Conservation (phyloP, 2,329 filamentous ascomycete species). For the Phialophora tarda region DNA sequence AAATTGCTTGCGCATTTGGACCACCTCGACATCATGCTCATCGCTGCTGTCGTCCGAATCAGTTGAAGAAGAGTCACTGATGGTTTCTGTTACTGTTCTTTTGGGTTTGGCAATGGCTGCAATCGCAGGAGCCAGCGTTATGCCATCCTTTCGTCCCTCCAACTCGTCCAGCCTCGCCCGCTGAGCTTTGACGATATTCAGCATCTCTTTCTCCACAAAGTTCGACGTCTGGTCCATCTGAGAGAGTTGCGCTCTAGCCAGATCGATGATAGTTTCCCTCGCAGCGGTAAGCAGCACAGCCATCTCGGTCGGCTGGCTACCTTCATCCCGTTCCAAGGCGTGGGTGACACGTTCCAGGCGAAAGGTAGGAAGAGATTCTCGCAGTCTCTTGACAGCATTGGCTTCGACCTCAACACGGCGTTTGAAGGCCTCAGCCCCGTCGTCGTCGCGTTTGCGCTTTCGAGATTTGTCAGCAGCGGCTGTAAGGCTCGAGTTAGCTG, state of each 20-base stretch:
- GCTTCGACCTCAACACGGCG: constrained; percentile 26
- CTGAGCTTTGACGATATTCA: constrained; percentile 30
- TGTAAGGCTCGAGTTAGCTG: not conserved
- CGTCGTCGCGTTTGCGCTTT: constrained; percentile 25
- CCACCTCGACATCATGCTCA: not conserved
- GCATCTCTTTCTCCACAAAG: constrained; percentile 24
- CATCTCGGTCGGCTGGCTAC: constrained; percentile 25
- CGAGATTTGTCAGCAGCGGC: constrained; percentile 11
- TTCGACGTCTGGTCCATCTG: constrained; percentile 22
- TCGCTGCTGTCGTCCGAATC: not conserved
- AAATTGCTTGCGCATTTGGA: not conserved
- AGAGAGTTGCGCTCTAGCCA: constrained; percentile 28
- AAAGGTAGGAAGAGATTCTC: constrained; percentile 26
- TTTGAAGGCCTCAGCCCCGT: constrained; percentile 14
- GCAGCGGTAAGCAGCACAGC: constrained; percentile 26
- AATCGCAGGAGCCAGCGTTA: not conserved
- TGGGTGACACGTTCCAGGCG: constrained; percentile 19
- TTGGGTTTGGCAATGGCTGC: not conserved
- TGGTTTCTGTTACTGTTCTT: not conserved
- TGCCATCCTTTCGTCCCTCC: constrained; percentile 2
- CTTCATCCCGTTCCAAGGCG: constrained; percentile 21
- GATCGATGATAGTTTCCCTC: constrained; percentile 31
- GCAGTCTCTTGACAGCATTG: constrained; percentile 27
- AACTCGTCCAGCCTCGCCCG: constrained; percentile 18
- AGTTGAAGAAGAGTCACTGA: not conserved